Evolutionary conservation across 345 rosid genomes (phyloP).

Genomic region (Corymbia maculata): DNA sequence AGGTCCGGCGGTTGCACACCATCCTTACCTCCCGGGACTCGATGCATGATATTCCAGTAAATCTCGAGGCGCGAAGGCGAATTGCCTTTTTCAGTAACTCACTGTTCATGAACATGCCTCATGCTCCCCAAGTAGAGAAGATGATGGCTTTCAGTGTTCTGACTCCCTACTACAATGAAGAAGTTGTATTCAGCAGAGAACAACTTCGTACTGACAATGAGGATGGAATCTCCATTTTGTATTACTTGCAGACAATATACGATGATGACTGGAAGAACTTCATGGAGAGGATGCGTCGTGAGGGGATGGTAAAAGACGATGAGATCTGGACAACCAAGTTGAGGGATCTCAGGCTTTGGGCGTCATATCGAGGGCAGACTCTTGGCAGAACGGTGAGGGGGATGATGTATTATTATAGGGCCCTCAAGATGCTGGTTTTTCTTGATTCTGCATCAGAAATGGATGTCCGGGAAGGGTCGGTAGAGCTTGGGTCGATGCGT

Average conservation of each 20-base stretch:
- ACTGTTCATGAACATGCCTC: slow-evolving; percentile 95
- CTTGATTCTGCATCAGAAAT: slow-evolving; percentile 97
- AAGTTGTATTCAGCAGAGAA: slow-evolving; percentile 80
- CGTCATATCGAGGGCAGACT: slow-evolving; percentile 97
- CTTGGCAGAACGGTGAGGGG: slow-evolving; percentile 93
- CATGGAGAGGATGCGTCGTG: slow-evolving; percentile 83
- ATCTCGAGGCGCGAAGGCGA: slow-evolving; percentile 91
- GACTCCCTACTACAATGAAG: slow-evolving; percentile 93
- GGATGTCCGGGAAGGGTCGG: slow-evolving; percentile 73
- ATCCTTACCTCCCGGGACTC: slow-evolving; percentile 90
- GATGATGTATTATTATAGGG: slow-evolving; percentile 97
- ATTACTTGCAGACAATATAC: slow-evolving; percentile 87
- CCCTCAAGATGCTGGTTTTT: slow-evolving; percentile 89
- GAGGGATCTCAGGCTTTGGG: slow-evolving; percentile 95
- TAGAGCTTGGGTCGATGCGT: slow-evolving; percentile 75
- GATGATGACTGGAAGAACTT: slow-evolving; percentile 93
- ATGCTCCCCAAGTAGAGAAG: slow-evolving; percentile 98
- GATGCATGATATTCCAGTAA: slow-evolving; percentile 71
- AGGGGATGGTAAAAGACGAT: slow-evolving; percentile 59
- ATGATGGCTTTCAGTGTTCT: slow-evolving; percentile 96
- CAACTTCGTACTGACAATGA: slow-evolving; percentile 86
- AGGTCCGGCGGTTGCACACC: slow-evolving; percentile 81
- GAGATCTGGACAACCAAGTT: slow-evolving; percentile 72
- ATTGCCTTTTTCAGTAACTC: slow-evolving; percentile 97
- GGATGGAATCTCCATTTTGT: slow-evolving; percentile 87